Evolutionary conservation across 768 basidiomycete genomes (phyloP).

Genomic region (Glaciozyma antarctica): DNA sequence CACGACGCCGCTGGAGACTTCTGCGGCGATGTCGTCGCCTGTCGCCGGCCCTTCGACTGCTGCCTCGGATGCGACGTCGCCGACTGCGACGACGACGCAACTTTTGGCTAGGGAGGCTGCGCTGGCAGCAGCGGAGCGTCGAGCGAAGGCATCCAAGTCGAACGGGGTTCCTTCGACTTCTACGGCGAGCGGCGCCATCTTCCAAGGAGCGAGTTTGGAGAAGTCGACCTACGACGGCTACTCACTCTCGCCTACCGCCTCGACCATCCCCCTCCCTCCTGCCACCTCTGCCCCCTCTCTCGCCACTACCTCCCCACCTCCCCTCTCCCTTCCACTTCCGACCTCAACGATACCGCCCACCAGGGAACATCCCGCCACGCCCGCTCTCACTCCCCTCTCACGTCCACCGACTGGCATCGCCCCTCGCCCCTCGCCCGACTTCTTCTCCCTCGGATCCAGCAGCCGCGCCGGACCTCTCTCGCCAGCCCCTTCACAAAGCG

Average conservation of each 20-base stretch:
- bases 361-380: too few species aligned
- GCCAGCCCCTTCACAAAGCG: too few species aligned
- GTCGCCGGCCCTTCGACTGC: neutral
- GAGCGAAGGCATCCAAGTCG: neutral
- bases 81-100: neutral
- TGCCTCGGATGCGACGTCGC: neutral
- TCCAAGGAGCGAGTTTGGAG: neutral
- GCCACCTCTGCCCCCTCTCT: neutral
- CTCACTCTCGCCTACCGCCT: neutral
- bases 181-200: too few species aligned
- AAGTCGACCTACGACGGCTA: neutral
- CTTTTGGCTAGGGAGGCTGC: conserved; percentile 7
- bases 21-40: neutral
- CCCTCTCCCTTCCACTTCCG: too few species aligned
- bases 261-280: neutral
- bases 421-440: neutral
- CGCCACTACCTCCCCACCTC: neutral
- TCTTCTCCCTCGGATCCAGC: neutral
- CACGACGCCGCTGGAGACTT: neutral
- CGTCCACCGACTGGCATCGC: neutral
- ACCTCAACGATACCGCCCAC: neutral
- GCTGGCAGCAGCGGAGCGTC: conserved; percentile 15
- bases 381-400: neutral
- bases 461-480: neutral
- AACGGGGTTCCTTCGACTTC: too few species aligned